phyloP scores from a whole-genome alignment of 2,329 filamentous ascomycete species.

The Celoporthe dispersa region DNA sequence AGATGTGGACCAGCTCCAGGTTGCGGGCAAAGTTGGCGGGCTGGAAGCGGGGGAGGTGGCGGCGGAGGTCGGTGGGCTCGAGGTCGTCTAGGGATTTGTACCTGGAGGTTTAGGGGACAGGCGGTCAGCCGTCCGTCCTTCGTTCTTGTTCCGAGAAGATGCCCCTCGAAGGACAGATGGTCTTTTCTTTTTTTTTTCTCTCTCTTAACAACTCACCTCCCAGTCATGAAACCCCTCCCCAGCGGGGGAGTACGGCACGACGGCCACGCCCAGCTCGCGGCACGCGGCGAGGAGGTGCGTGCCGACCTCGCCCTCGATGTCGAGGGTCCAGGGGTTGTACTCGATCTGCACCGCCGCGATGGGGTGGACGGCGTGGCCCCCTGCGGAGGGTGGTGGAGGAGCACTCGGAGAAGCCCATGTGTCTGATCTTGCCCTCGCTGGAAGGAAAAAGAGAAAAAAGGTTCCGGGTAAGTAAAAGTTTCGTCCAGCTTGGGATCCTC shows the following conservation, averaged over 20 bases:
- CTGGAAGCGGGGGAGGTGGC: conserved; percentile 50
- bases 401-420: conserved; percentile 60
- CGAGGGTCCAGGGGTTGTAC: conserved; percentile 57
- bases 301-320: conserved; percentile 58
- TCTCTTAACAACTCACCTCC: conserved; percentile 32
- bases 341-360: conserved; percentile 59
- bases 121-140: neutral
- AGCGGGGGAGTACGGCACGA: conserved; percentile 65
- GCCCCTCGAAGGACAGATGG: too few relatives aligned
- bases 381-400: conserved; percentile 54
- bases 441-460: too few relatives aligned
- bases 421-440: conserved; percentile 59
- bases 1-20: conserved; percentile 54
- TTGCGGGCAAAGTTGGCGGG: conserved; percentile 61
- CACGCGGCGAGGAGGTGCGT: conserved; percentile 57
- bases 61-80: conserved; percentile 52
- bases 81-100: conserved; percentile 53
- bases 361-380: conserved; percentile 52
- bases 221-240: conserved; percentile 61
- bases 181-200: neutral
- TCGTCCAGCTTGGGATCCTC: neutral
- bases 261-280: conserved; percentile 60
- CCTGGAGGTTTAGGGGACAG: conserved; percentile 17
- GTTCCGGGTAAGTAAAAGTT: too few relatives aligned
- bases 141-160: too few relatives aligned